These are phyloP conservation scores for Camellia oleifera DNA, from an alignment of 179 eudicot species.

Conservation along the genomic window DNA sequence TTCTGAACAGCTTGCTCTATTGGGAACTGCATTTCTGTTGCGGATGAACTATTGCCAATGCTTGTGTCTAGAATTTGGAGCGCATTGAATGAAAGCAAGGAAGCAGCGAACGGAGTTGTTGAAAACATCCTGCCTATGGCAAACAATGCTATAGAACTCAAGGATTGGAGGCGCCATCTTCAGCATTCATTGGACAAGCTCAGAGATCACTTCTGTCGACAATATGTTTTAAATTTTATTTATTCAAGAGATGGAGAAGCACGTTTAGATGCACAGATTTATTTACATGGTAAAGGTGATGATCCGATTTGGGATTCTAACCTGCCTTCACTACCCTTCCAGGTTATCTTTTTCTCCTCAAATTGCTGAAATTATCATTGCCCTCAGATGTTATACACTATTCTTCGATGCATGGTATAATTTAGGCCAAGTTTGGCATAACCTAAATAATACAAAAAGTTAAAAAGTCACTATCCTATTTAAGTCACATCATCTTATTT, in stretches of 20 bases:
- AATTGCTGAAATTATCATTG: slow-evolving; percentile 2
- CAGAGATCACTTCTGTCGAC: slow-evolving; percentile 91
- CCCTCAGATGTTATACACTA: neutral
- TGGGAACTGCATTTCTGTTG: slow-evolving; percentile 88
- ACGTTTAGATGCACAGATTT: slow-evolving; percentile 81
- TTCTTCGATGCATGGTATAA: neutral
- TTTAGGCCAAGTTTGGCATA: neutral
- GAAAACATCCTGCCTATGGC: slow-evolving; percentile 42
- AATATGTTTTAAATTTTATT: slow-evolving; percentile 88
- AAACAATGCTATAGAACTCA: slow-evolving; percentile 59
- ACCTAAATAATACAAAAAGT: no score
- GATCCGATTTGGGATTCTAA: slow-evolving; percentile 61
- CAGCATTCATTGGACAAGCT: slow-evolving; percentile 92
- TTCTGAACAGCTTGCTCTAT: slow-evolving; percentile 86
- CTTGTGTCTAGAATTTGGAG: slow-evolving; percentile 75
- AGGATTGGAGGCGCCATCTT: slow-evolving; percentile 95
- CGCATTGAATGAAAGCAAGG: slow-evolving; percentile 59
- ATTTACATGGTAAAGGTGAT: slow-evolving; percentile 59
- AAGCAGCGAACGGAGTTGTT: slow-evolving; percentile 37
- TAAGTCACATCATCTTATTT: no score
- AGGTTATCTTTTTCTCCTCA: slow-evolving; percentile 41
- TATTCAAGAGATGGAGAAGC: slow-evolving; percentile 92
- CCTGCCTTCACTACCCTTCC: slow-evolving; percentile 96
- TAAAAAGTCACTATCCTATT: no score
- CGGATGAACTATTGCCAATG: slow-evolving; percentile 89